A percentile compares a stretch with the other conserved stretches of the same genome.
phyloP scores from a whole-genome alignment of 345 rosid species.

The Eucalyptus virginea region DNA sequence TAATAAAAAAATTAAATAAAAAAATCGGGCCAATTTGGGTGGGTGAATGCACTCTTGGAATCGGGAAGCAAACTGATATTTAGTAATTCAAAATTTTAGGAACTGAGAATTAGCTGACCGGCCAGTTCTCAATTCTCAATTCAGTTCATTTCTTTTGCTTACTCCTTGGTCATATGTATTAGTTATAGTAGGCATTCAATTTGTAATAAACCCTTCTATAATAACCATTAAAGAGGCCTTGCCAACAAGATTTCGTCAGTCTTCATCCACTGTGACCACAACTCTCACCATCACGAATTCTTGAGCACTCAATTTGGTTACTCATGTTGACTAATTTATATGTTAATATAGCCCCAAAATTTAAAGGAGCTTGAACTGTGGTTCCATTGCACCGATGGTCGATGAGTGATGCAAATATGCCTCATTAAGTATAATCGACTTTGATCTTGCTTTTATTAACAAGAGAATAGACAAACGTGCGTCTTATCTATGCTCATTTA shows the following conservation, averaged over 20 bases:
- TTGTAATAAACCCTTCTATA: not conserved
- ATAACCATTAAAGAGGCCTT: not conserved
- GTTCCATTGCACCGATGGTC: not conserved
- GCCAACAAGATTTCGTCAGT: not conserved
- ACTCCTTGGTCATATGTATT: not conserved
- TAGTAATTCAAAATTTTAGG: too few species aligned
- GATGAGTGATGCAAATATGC: not conserved
- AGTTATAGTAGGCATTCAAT: not conserved
- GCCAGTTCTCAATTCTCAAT: accelerated
- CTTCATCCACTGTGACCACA: not conserved
- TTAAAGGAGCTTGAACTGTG: not conserved
- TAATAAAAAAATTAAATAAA: too few species aligned
- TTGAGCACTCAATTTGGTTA: not conserved
- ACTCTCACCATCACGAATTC: too few species aligned
- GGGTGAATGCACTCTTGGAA: not conserved
- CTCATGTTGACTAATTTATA: not conserved
- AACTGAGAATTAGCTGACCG: accelerated
- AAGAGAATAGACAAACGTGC: not conserved
- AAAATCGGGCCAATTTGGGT: not conserved
- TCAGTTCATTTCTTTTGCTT: not conserved
- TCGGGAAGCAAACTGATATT: not conserved
- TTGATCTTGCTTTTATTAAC: not conserved
- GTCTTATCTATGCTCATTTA: not conserved
- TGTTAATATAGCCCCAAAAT: not conserved
- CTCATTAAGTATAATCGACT: not conserved